Evolutionary conservation across 78 protist species (phyloP).

Genomic region (Monocercomonoides exilis): DNA sequence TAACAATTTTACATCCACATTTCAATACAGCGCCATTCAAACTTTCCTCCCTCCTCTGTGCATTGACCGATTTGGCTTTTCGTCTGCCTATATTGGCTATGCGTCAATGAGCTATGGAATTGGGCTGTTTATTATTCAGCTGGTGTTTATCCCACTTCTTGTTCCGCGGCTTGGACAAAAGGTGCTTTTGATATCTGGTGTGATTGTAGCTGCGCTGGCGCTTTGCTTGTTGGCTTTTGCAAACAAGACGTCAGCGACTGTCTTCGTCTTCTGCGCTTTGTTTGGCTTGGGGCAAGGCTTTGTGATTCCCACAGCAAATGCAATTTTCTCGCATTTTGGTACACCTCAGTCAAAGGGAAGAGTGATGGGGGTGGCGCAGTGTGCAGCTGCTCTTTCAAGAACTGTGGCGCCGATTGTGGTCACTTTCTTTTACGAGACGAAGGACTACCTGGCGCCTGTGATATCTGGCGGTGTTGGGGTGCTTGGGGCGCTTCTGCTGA

Average conservation of each 20-base stretch:
- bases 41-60: neutral
- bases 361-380: neutral
- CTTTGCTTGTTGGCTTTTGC: neutral
- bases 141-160: neutral
- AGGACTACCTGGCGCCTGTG: neutral
- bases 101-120: neutral
- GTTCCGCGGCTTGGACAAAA: neutral
- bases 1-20: neutral
- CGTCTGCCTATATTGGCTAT: neutral
- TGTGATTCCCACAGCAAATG: neutral
- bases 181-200: neutral
- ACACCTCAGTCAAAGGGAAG: neutral
- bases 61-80: neutral
- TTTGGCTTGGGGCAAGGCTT: neutral
- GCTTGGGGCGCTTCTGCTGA: neutral
- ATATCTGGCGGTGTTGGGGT: neutral
- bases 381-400: neutral
- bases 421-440: neutral
- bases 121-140: neutral
- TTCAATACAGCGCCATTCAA: neutral
- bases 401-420: neutral
- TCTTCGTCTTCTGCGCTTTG: neutral
- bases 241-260: neutral
- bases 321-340: neutral
- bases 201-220: neutral